Conservation (phyloP, 1,284 basidiomycete genomes). For the Ustanciosporium gigantosporum region DNA sequence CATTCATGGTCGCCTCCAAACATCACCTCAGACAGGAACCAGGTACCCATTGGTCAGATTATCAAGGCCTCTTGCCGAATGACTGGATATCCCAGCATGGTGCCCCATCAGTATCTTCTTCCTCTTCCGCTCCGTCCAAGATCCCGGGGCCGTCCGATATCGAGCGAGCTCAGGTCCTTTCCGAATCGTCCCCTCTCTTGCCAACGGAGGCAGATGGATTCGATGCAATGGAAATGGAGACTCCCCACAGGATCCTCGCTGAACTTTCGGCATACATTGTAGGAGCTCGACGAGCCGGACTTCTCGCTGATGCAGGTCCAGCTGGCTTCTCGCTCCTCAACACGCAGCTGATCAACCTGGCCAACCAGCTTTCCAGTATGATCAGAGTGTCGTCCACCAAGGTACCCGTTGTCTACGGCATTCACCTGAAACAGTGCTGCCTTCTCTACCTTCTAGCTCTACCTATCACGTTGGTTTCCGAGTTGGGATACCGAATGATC, state of each 20-base stretch:
- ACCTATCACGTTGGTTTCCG: slow-evolving; percentile 19
- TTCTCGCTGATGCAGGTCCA: slow-evolving; percentile 33
- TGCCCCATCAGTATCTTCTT: too few species aligned
- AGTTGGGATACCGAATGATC: slow-evolving; percentile 67
- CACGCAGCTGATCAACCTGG: slow-evolving; percentile 67
- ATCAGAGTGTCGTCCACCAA: slow-evolving; percentile 66
- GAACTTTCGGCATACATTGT: slow-evolving; percentile 29
- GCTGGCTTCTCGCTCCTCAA: slow-evolving; percentile 34
- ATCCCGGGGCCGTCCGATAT: too few species aligned
- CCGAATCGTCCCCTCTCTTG: too few species aligned
- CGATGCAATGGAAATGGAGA: background rate
- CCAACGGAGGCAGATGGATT: too few species aligned
- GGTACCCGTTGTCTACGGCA: slow-evolving; percentile 66
- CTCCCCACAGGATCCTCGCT: slow-evolving; percentile 22
- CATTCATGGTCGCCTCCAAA: too few species aligned
- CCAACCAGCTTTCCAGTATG: slow-evolving; percentile 80
- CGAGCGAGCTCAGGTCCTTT: too few species aligned
- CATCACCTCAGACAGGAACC: too few species aligned
- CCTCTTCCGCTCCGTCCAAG: too few species aligned
- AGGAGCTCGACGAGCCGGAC: slow-evolving; percentile 14
- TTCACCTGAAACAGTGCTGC: slow-evolving; percentile 82
- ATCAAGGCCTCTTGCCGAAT: too few species aligned
- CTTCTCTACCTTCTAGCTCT: slow-evolving; percentile 62
- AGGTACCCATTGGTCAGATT: too few species aligned
- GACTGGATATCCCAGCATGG: too few species aligned